These are phyloP conservation scores for Venturia oleaginea DNA, from an alignment of 2,329 filamentous ascomycete species.

Conservation along the genomic window DNA sequence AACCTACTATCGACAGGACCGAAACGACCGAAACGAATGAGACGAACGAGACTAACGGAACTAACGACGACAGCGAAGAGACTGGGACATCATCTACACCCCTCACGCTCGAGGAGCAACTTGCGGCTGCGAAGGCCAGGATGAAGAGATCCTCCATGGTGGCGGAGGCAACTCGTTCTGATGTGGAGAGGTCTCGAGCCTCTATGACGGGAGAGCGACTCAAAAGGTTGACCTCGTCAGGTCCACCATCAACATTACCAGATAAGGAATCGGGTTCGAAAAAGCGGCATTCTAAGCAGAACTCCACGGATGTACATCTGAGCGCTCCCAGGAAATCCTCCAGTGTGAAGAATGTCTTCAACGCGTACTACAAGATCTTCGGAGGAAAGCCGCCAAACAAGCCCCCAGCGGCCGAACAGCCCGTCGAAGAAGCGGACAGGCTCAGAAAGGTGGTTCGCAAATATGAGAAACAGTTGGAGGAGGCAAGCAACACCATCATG, in stretches of 20 bases:
- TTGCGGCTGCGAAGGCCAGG: neutral
- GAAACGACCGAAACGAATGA: neutral
- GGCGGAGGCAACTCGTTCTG: neutral
- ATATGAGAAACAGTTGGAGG: slow-evolving; percentile 14
- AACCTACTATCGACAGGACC: neutral
- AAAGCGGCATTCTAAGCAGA: slow-evolving; percentile 2
- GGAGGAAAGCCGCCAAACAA: slow-evolving; percentile 9
- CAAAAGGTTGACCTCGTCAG: neutral
- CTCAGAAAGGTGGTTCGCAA: slow-evolving; percentile 6
- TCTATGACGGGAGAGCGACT: neutral
- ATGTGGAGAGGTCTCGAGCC: neutral
- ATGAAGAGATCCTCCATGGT: slow-evolving; percentile 4
- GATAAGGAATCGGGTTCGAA: neutral
- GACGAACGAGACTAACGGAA: neutral
- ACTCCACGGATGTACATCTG: neutral
- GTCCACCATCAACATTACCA: neutral
- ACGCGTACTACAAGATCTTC: slow-evolving; percentile 14
- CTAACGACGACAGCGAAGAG: neutral
- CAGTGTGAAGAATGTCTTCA: slow-evolving; percentile 8
- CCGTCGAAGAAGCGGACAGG: slow-evolving; percentile 2
- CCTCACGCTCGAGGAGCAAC: neutral
- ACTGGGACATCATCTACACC: neutral
- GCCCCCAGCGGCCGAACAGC: neutral
- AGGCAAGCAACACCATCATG: slow-evolving; percentile 13
- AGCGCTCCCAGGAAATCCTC: slow-evolving; percentile 1